phyloP scores from a whole-genome alignment of 257 asterid genomes.

The Gentiana dahurica region DNA sequence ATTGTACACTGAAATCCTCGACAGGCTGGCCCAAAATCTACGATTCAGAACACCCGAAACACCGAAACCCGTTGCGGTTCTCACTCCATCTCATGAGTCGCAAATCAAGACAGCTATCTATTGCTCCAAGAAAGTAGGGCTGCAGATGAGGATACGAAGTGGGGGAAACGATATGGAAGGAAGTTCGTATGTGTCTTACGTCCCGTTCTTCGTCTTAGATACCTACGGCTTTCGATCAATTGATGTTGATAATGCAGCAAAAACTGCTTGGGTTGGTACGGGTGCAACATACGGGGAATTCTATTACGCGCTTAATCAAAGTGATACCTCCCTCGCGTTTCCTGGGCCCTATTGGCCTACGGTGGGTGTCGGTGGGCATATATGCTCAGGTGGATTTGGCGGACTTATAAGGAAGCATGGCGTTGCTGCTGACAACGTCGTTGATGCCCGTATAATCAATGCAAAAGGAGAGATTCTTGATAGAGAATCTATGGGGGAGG shows the following conservation, averaged over 20 bases:
- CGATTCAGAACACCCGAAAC: too few species aligned
- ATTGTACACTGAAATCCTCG: too few species aligned
- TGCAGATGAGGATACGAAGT: too few species aligned
- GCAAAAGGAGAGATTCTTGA: constrained; percentile 23
- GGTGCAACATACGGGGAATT: constrained; percentile 52
- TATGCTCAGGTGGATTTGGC: constrained; percentile 50
- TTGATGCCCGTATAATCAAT: constrained; percentile 31
- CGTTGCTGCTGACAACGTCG: constrained; percentile 34
- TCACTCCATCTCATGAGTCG: too few species aligned
- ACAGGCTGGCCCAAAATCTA: too few species aligned
- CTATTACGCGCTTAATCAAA: constrained; percentile 25
- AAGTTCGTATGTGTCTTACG: too few species aligned
- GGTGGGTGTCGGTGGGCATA: constrained; percentile 45
- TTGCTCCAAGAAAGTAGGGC: too few species aligned
- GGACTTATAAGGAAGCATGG: constrained; percentile 35
- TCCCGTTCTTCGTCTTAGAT: too few species aligned
- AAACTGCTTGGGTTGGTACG: constrained; percentile 31
- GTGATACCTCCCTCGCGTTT: constrained; percentile 23
- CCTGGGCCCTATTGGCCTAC: constrained; percentile 44
- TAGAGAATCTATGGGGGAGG: constrained; percentile 33
- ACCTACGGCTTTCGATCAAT: constrained; percentile 2
- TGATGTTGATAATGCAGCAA: not conserved
- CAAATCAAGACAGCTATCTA: too few species aligned
- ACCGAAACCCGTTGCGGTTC: too few species aligned
- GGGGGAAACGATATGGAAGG: too few species aligned